Percentiles rank a stretch among this genome's conserved stretches.
Evolutionary conservation across 306 rosid species (phyloP).

Genomic region (Casuarina glauca): DNA sequence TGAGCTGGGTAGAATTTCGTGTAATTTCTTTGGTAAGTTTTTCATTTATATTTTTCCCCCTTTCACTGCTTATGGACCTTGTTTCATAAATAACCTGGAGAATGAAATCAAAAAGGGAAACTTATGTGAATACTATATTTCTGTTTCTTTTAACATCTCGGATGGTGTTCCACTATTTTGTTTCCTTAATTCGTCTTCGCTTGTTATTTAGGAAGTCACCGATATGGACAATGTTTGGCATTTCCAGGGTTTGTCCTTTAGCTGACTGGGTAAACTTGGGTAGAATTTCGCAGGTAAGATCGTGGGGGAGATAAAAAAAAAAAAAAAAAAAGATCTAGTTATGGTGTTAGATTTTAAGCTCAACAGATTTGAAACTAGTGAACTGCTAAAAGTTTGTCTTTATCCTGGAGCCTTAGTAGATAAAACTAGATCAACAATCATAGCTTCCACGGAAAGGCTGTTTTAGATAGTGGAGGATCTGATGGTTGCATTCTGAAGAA

Average conservation of each 20-base stretch:
- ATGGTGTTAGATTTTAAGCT: background rate
- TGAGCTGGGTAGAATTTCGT: slow-evolving; percentile 53
- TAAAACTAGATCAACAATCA: background rate
- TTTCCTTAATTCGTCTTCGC: background rate
- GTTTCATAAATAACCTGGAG: slow-evolving; percentile 86
- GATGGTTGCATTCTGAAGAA: background rate
- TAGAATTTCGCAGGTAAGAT: background rate
- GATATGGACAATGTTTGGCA: background rate
- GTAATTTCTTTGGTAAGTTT: slow-evolving; percentile 44
- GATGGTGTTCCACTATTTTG: background rate
- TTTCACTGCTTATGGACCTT: slow-evolving; percentile 36
- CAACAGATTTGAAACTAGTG: background rate
- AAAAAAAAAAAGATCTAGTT: no score
- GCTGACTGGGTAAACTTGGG: background rate
- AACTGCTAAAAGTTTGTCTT: background rate
- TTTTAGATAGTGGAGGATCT: background rate
- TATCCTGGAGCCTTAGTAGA: background rate
- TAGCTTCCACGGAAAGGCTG: background rate
- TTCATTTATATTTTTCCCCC: slow-evolving; percentile 1
- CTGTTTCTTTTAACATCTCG: slow-evolving; percentile 1
- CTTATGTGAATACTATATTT: slow-evolving; percentile 47
- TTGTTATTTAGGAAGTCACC: background rate
- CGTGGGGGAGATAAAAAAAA: no score
- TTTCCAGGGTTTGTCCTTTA: background rate
- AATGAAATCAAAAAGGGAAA: slow-evolving; percentile 43